A percentile compares a stretch with the other conserved stretches of the same genome.
These are phyloP conservation scores for Oryza coarctata DNA, from an alignment of 176 grass and related monocot genomes.

Conservation along the genomic window DNA sequence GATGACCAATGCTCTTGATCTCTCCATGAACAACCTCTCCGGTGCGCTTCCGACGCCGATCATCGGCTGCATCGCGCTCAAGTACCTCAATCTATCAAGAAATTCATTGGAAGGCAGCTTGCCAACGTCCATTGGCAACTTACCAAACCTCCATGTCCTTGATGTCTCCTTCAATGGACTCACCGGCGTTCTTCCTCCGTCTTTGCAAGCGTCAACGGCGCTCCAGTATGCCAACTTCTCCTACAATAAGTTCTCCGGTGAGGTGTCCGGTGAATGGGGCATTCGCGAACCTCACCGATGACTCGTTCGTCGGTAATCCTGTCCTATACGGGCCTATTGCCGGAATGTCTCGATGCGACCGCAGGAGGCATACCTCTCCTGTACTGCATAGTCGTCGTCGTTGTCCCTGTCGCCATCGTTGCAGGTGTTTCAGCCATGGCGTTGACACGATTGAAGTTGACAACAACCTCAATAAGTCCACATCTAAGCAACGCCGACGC, in stretches of 20 bases:
- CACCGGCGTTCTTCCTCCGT: conserved; percentile 41
- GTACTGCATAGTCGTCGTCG: background rate
- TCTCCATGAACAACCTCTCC: conserved; percentile 57
- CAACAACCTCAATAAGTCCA: background rate
- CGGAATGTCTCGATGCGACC: conserved; percentile 31
- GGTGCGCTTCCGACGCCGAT: conserved; percentile 48
- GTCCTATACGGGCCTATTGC: conserved; percentile 55
- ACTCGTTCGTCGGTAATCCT: conserved; percentile 57
- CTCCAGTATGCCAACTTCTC: conserved; percentile 58
- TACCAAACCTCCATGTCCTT: conserved; percentile 54
- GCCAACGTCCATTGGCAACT: conserved; percentile 40
- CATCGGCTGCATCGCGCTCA: conserved; percentile 39
- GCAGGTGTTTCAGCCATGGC: background rate
- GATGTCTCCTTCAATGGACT: conserved; percentile 61
- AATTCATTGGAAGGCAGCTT: conserved; percentile 52
- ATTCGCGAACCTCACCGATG: conserved; percentile 39
- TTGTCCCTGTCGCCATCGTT: background rate
- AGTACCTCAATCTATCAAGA: conserved; percentile 52
- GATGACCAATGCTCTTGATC: conserved; percentile 44
- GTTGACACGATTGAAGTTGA: background rate
- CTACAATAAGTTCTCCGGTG: conserved; percentile 59
- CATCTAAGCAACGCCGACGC: background rate
- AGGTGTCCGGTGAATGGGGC: conserved; percentile 42
- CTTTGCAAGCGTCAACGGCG: conserved; percentile 43
- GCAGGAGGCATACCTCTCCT: conserved; percentile 6